These are phyloP conservation scores for Stagonosporopsis rhizophila DNA, from an alignment of 2,329 filamentous ascomycete species.

Conservation along the genomic window DNA sequence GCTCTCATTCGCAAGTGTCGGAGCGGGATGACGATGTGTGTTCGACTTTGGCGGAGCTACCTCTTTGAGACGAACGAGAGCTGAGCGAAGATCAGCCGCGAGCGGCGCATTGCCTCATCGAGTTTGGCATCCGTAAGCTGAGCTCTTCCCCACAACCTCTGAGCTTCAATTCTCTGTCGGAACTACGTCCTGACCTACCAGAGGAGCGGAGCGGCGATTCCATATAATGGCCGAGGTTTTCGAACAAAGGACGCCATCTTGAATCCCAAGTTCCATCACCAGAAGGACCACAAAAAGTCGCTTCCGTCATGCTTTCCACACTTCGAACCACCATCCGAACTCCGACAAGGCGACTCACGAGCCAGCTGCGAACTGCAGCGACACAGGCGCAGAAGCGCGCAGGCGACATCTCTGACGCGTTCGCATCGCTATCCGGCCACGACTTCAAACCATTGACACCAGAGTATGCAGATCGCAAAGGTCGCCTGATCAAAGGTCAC, in stretches of 20 bases:
- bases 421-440: conserved; percentile 57
- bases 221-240: conserved; percentile 32
- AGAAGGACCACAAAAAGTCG: conserved; percentile 7
- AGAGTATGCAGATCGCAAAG: conserved; percentile 56
- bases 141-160: conserved; percentile 20
- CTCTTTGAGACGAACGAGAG: conserved; percentile 22
- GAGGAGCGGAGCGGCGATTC: conserved; percentile 10
- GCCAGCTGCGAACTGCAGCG: conserved; percentile 38
- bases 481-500: conserved; percentile 52
- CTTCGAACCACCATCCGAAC: conserved; percentile 38
- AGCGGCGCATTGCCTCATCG: conserved; percentile 22
- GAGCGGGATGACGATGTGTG: conserved; percentile 18
- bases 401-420: conserved; percentile 60
- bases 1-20: conserved; percentile 24
- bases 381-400: conserved; percentile 52
- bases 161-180: conserved; percentile 29
- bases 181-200: conserved; percentile 15
- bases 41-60: conserved; percentile 26
- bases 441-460: conserved; percentile 54
- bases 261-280: conserved; percentile 8
- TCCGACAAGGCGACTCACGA: conserved; percentile 26
- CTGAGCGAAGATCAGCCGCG: conserved; percentile 13
- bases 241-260: conserved; percentile 19
- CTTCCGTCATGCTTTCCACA: conserved; percentile 38
- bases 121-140: conserved; percentile 30